phyloP scores from a whole-genome alignment of 345 rosid genomes.

The Euphorbia lathyris region DNA sequence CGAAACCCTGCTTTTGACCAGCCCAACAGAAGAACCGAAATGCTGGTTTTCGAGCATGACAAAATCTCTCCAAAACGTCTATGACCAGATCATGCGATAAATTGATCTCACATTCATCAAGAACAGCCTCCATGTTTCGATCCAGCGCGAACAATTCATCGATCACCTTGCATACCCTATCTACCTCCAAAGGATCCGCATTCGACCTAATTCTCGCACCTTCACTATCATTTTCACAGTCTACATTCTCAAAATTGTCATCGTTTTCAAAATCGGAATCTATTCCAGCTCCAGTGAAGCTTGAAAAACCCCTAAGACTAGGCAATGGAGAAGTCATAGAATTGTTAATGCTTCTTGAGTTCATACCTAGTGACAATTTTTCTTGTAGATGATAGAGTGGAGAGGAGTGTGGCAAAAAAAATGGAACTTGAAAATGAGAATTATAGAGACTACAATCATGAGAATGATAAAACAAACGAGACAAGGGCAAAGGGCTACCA shows the following conservation, averaged over 20 bases:
- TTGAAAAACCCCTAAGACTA: slow-evolving; percentile 31
- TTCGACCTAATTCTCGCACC: slow-evolving; percentile 17
- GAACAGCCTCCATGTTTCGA: slow-evolving; percentile 88
- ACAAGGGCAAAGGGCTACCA: slow-evolving; percentile 54
- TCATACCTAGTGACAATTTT: slow-evolving; percentile 31
- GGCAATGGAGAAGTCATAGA: too few relatives aligned
- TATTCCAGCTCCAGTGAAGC: slow-evolving; percentile 17
- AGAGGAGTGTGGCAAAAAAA: slow-evolving; percentile 69
- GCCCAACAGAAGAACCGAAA: slow-evolving; percentile 90
- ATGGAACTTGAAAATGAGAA: slow-evolving; percentile 56
- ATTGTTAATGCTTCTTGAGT: background rate
- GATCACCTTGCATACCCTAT: slow-evolving; percentile 79
- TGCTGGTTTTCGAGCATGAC: slow-evolving; percentile 83
- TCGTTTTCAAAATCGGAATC: slow-evolving; percentile 22
- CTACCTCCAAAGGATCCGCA: slow-evolving; percentile 51
- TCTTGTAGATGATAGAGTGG: slow-evolving; percentile 48
- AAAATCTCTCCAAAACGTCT: slow-evolving; percentile 56
- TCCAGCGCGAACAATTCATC: slow-evolving; percentile 77
- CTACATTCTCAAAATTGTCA: slow-evolving; percentile 12
- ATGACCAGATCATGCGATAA: slow-evolving; percentile 58
- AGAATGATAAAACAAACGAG: slow-evolving; percentile 52
- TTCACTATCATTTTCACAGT: background rate
- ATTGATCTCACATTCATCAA: slow-evolving; percentile 58
- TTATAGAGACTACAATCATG: slow-evolving; percentile 43
- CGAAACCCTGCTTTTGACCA: slow-evolving; percentile 48